Evolutionary conservation across 225 moss, liverwort and hornwort genomes (phyloP).

Genomic region (Neckera pumila): DNA sequence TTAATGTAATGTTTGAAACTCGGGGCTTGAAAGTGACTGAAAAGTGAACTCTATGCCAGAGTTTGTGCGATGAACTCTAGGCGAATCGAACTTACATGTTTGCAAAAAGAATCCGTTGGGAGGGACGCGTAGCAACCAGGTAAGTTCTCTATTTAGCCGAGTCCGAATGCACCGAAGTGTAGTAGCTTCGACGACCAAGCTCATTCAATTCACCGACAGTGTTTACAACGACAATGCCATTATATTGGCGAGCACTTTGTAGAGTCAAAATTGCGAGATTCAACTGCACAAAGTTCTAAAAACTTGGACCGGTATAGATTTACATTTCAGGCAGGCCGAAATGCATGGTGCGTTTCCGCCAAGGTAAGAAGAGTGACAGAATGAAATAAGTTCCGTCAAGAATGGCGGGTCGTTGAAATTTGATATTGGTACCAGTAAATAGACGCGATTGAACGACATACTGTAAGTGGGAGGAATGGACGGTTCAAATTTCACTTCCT

Average conservation of each 20-base stretch:
- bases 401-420: neutral
- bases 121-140: neutral
- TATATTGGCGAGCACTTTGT: neutral
- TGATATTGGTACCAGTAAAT: neutral
- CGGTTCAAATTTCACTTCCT: neutral
- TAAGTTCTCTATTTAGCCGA: neutral
- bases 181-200: neutral
- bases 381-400: no score
- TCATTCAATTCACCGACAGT: neutral
- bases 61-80: no score
- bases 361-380: neutral
- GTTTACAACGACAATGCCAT: neutral
- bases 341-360: neutral
- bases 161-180: neutral
- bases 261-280: neutral
- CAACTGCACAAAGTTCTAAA: neutral
- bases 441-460: neutral
- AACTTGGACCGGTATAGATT: neutral
- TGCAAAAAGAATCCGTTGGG: neutral
- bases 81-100: neutral
- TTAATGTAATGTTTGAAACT: neutral
- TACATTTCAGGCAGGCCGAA: neutral
- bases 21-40: neutral
- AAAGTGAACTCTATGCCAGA: neutral
- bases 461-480: neutral